These are phyloP conservation scores for Suillus clintonianus DNA, from an alignment of 768 basidiomycete species.

Conservation along the genomic window DNA sequence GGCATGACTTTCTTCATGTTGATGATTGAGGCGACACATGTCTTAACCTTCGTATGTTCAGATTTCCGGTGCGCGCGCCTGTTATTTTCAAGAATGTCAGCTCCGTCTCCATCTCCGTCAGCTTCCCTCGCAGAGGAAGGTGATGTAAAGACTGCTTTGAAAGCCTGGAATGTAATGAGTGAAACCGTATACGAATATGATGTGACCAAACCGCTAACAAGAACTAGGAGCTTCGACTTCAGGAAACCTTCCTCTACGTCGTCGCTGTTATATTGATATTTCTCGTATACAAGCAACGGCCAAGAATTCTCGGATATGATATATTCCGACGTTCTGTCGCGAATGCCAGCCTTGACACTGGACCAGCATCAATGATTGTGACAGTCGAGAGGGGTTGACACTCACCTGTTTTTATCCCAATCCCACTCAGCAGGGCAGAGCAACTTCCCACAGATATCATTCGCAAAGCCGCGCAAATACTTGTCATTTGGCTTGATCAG, in stretches of 20 bases:
- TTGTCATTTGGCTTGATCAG: background rate
- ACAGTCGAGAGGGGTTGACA: background rate
- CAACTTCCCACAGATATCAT: background rate
- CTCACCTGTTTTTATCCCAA: background rate
- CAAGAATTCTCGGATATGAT: background rate
- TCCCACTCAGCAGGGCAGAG: background rate
- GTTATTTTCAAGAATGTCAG: too few species aligned
- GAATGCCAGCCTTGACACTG: constrained; percentile 4
- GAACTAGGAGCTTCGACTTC: constrained; percentile 9
- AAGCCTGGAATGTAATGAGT: too few species aligned
- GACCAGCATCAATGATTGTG: background rate
- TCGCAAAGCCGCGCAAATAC: background rate
- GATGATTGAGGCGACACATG: too few species aligned
- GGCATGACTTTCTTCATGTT: too few species aligned
- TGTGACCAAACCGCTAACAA: constrained; percentile 8
- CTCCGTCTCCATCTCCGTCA: too few species aligned
- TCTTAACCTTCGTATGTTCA: too few species aligned
- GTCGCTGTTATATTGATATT: background rate
- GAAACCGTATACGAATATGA: too few species aligned
- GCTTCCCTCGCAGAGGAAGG: too few species aligned
- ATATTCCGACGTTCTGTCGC: constrained; percentile 7
- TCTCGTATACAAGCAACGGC: constrained; percentile 15
- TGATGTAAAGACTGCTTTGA: too few species aligned
- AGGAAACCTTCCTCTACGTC: constrained; percentile 15
- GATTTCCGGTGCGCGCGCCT: too few species aligned